These are phyloP conservation scores for Fusarium subglutinans DNA, from an alignment of 2,329 filamentous ascomycete genomes.

Conservation along the genomic window DNA sequence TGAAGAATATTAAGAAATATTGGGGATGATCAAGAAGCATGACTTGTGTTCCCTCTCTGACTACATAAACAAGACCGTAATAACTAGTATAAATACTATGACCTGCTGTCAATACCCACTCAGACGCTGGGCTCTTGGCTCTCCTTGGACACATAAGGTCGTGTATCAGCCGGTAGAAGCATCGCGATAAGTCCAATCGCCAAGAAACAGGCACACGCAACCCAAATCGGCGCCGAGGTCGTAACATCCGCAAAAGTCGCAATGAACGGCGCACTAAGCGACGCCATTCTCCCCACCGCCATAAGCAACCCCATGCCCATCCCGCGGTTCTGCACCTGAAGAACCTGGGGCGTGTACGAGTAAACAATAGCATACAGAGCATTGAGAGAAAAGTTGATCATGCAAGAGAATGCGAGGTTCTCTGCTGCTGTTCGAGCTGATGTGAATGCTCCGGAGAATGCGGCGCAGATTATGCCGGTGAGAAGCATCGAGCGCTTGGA, in stretches of 20 bases:
- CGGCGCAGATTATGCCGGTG: background rate
- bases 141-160: background rate
- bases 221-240: background rate
- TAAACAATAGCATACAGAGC: background rate
- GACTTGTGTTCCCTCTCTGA: no score
- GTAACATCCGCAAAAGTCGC: background rate
- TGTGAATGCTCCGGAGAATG: background rate
- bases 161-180: background rate
- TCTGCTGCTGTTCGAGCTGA: background rate
- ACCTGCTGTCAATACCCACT: no score
- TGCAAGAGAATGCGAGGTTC: background rate
- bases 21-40: background rate
- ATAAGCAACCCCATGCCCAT: background rate
- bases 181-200: background rate
- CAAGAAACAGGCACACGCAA: background rate
- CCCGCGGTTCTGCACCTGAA: background rate
- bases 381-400: background rate
- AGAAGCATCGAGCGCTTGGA: background rate
- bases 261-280: background rate
- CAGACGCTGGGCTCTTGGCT: fast-evolving
- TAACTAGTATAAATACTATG: no score
- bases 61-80: no score
- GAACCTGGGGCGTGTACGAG: background rate
- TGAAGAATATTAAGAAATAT: background rate
- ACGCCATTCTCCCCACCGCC: background rate